Evolutionary conservation across 2,329 filamentous ascomycete species (phyloP).

Genomic region (Verticillium isaacii): DNA sequence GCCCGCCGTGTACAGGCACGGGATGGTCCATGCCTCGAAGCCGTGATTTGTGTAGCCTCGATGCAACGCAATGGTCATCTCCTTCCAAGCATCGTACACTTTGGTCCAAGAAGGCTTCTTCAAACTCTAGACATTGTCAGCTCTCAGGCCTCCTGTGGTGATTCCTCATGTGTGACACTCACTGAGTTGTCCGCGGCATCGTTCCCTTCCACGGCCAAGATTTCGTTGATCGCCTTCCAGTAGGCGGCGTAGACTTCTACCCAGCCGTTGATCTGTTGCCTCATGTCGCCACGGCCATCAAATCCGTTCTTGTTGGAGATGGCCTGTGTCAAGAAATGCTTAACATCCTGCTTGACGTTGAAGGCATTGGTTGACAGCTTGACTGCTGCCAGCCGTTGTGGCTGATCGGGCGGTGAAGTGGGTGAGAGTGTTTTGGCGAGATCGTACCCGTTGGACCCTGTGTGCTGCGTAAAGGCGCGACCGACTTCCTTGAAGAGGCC

Average conservation of each 20-base stretch:
- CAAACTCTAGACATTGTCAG: not conserved
- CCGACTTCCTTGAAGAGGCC: conserved; percentile 69
- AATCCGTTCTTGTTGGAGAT: conserved; percentile 24
- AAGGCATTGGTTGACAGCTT: conserved; percentile 65
- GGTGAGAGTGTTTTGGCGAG: conserved; percentile 75
- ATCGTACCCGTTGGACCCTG: conserved; percentile 60
- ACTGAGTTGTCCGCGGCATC: conserved; percentile 23
- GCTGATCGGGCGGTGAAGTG: conserved; percentile 55
- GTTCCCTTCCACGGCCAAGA: conserved; percentile 61
- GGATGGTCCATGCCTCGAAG: conserved; percentile 88
- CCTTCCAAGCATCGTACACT: conserved; percentile 86
- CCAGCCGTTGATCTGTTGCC: conserved; percentile 73
- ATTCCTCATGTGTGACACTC: conserved; percentile 4
- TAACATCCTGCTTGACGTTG: conserved; percentile 64
- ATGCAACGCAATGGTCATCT: conserved; percentile 70
- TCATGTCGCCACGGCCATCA: not conserved
- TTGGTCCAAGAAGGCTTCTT: conserved; percentile 63
- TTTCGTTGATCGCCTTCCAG: conserved; percentile 75
- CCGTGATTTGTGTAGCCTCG: conserved; percentile 72
- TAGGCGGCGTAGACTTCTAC: conserved; percentile 77
- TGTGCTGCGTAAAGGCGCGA: conserved; percentile 64
- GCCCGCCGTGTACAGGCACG: conserved; percentile 80
- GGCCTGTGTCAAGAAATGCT: conserved; percentile 60
- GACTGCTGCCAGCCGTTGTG: conserved; percentile 64
- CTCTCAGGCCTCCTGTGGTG: not conserved